These are phyloP conservation scores for Pelagomonas calceolata DNA, from an alignment of 108 stramenopile species.

Conservation along the genomic window DNA sequence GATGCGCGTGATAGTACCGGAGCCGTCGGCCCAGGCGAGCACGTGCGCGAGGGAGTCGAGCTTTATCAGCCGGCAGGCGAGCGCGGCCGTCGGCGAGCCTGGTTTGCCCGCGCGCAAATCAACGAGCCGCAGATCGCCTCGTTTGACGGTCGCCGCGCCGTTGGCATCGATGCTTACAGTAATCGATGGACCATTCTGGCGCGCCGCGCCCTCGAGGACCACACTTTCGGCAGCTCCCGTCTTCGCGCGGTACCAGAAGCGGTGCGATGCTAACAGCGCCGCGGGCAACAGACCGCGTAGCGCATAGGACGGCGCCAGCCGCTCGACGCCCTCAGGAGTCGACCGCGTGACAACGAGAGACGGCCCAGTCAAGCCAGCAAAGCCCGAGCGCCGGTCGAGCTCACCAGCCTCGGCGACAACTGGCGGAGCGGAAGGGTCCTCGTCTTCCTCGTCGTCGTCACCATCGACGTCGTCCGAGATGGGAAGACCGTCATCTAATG, in stretches of 20 bases:
- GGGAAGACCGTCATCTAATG: not conserved
- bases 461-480: conserved; percentile 22
- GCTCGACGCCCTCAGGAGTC: conserved; percentile 68
- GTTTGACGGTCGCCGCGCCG: too few relatives aligned
- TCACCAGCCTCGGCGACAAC: conserved; percentile 51
- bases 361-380: conserved; percentile 17
- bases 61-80: conserved; percentile 75
- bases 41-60: conserved; percentile 88
- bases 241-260: conserved; percentile 86
- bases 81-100: not conserved
- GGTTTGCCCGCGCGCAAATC: not conserved
- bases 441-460: conserved; percentile 46
- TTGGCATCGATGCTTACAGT: not conserved
- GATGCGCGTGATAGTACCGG: conserved; percentile 10
- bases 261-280: conserved; percentile 76
- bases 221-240: not conserved
- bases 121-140: not conserved
- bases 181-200: not conserved
- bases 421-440: not conserved
- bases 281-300: conserved; percentile 81
- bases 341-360: conserved; percentile 73
- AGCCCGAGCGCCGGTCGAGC: conserved; percentile 18
- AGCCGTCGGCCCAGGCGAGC: conserved; percentile 74
- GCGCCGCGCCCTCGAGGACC: not conserved
- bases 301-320: conserved; percentile 67